These are phyloP conservation scores for Globisporangium nunn DNA, from an alignment of 352 stramenopile species.

Conservation along the genomic window DNA sequence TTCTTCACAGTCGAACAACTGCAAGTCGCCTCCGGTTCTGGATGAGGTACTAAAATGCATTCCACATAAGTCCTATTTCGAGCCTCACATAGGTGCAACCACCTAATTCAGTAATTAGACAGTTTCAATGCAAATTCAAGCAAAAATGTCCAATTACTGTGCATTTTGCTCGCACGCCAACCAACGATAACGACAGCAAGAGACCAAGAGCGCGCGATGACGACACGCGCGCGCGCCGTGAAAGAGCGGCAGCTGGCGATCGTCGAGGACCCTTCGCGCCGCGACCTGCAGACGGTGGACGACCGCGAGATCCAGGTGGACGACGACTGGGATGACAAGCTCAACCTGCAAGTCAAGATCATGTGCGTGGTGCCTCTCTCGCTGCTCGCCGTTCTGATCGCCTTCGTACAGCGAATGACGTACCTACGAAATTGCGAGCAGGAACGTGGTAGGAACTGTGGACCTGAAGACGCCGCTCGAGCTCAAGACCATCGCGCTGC, in stretches of 20 bases:
- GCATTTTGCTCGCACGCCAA: neutral
- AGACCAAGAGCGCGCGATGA: constrained; percentile 6
- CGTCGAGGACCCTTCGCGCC: constrained; percentile 27
- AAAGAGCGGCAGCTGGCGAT: constrained; percentile 72
- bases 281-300: constrained; percentile 33
- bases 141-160: neutral
- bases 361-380: constrained; percentile 31
- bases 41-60: neutral
- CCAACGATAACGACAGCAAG: neutral
- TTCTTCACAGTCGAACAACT: too few relatives aligned
- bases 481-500: constrained; percentile 95
- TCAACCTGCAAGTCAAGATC: constrained; percentile 78
- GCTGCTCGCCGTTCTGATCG: neutral
- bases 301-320: constrained; percentile 63
- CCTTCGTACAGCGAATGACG: neutral
- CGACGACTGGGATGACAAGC: constrained; percentile 74
- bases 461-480: constrained; percentile 94
- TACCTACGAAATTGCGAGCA: constrained; percentile 12
- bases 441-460: constrained; percentile 93
- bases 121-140: neutral
- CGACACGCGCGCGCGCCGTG: constrained; percentile 38
- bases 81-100: neutral
- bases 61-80: neutral
- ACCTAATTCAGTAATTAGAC: neutral
- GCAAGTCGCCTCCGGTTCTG: too few relatives aligned